phyloP scores from a whole-genome alignment of 2,329 filamentous ascomycete species.

The Aspergillus brasiliensis region DNA sequence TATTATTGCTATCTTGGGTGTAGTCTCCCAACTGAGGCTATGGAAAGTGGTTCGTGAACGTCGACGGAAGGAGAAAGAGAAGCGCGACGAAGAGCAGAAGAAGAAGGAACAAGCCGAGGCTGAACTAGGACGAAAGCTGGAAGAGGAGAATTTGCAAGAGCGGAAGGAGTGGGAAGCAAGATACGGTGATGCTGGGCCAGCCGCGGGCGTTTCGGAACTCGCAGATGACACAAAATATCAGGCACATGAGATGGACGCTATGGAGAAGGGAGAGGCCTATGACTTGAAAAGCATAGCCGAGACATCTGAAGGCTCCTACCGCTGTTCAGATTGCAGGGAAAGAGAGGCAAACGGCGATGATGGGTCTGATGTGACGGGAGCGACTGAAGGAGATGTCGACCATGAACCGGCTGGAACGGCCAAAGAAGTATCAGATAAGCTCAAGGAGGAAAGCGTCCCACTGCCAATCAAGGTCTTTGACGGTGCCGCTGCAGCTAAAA shows the following conservation, averaged over 20 bases:
- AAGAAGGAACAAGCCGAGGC: slow-evolving; percentile 66
- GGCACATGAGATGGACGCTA: slow-evolving; percentile 14
- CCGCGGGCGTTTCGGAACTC: slow-evolving; percentile 26
- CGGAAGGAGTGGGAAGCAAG: slow-evolving; percentile 70
- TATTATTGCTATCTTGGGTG: slow-evolving; percentile 71
- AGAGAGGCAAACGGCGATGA: slow-evolving; percentile 17
- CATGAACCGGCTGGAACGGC: slow-evolving; percentile 2
- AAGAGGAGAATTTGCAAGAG: slow-evolving; percentile 49
- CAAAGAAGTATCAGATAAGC: neutral
- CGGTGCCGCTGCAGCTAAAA: slow-evolving; percentile 22
- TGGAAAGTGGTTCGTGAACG: slow-evolving; percentile 74
- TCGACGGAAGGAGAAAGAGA: slow-evolving; percentile 48
- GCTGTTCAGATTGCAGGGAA: slow-evolving; percentile 23
- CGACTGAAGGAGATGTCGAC: slow-evolving; percentile 2
- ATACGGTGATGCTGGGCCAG: slow-evolving; percentile 62
- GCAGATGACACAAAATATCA: slow-evolving; percentile 20
- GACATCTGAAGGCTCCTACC: slow-evolving; percentile 21
- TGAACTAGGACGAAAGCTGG: slow-evolving; percentile 64
- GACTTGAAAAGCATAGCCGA: slow-evolving; percentile 29
- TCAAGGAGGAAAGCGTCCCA: neutral
- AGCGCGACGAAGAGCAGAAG: slow-evolving; percentile 56
- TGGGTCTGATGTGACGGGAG: slow-evolving; percentile 12
- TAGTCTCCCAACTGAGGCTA: slow-evolving; percentile 81
- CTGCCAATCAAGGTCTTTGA: slow-evolving; percentile 25
- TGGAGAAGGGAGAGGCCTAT: slow-evolving; percentile 24